A percentile compares a stretch with the other conserved stretches of the same genome.
These are phyloP conservation scores for Choiromyces venosus DNA, from an alignment of 495 filamentous ascomycete genomes.

Conservation along the genomic window DNA sequence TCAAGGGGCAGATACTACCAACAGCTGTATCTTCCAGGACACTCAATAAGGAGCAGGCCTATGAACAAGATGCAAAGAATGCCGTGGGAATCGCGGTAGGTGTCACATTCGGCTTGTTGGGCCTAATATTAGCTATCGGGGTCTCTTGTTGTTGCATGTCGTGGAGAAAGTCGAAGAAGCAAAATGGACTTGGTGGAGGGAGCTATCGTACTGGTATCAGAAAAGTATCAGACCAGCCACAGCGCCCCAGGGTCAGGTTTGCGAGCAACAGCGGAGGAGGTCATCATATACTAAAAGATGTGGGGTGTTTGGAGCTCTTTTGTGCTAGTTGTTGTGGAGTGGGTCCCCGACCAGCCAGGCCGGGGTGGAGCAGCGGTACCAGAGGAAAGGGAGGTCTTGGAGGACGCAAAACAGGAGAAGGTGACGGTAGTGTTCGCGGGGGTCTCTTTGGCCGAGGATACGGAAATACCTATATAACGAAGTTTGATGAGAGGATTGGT, in stretches of 20 bases:
- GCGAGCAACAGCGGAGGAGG: not conserved
- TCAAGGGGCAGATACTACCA: not conserved
- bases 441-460: not conserved
- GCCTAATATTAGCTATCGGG: not conserved
- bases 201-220: not conserved
- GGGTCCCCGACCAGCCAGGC: not conserved
- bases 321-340: conserved; percentile 14
- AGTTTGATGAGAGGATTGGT: not conserved
- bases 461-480: not conserved
- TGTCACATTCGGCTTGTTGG: conserved; percentile 13
- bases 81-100: conserved; percentile 18
- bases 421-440: not conserved
- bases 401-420: not conserved
- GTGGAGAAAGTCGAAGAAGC: not conserved
- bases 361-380: not conserved
- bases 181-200: not conserved
- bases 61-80: conserved; percentile 12
- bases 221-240: not conserved
- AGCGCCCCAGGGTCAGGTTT: not conserved
- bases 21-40: not conserved
- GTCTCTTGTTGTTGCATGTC: conserved; percentile 7
- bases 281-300: not conserved
- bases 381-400: not conserved
- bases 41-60: not conserved
- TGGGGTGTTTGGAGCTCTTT: conserved; percentile 6